phyloP scores from a whole-genome alignment of 2,329 filamentous ascomycete genomes.

The Cladosporium sp. region DNA sequence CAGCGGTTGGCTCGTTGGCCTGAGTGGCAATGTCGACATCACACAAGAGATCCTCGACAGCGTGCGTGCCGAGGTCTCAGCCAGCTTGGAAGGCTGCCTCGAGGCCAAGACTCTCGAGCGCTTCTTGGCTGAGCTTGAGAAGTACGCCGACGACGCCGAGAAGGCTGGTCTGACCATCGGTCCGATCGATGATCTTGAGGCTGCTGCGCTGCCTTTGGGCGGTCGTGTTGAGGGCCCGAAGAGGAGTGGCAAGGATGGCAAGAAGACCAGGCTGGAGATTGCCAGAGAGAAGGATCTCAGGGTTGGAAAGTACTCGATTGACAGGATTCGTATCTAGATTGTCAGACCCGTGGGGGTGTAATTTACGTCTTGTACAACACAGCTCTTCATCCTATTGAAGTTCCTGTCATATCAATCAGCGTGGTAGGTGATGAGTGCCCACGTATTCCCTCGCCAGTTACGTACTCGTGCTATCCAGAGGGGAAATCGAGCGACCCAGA shows the following conservation, averaged over 20 bases:
- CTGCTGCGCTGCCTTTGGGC: constrained; percentile 68
- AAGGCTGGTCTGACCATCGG: constrained; percentile 47
- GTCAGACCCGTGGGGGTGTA: background rate
- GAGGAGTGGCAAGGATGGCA: constrained; percentile 46
- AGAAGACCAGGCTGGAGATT: constrained; percentile 71
- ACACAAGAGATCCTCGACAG: constrained; percentile 65
- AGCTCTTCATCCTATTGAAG: no score
- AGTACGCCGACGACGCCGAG: constrained; percentile 46
- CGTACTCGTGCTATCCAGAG: no score
- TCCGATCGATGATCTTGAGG: constrained; percentile 40
- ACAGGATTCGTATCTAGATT: constrained; percentile 59
- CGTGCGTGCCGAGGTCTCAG: constrained; percentile 69
- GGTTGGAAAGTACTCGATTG: constrained; percentile 80
- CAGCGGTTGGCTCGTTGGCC: constrained; percentile 72
- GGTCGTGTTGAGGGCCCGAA: constrained; percentile 55
- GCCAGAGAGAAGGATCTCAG: constrained; percentile 77
- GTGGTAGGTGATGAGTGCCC: no score
- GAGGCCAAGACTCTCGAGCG: constrained; percentile 67
- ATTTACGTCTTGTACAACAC: constrained; percentile 4
- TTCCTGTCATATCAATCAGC: no score
- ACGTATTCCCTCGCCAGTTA: no score
- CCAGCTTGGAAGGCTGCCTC: constrained; percentile 71
- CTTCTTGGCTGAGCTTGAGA: constrained; percentile 66
- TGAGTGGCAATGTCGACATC: constrained; percentile 54
- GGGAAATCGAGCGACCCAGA: no score